These are phyloP conservation scores for Stenocarpella maydis DNA, from an alignment of 2,329 filamentous ascomycete species.

Conservation along the genomic window DNA sequence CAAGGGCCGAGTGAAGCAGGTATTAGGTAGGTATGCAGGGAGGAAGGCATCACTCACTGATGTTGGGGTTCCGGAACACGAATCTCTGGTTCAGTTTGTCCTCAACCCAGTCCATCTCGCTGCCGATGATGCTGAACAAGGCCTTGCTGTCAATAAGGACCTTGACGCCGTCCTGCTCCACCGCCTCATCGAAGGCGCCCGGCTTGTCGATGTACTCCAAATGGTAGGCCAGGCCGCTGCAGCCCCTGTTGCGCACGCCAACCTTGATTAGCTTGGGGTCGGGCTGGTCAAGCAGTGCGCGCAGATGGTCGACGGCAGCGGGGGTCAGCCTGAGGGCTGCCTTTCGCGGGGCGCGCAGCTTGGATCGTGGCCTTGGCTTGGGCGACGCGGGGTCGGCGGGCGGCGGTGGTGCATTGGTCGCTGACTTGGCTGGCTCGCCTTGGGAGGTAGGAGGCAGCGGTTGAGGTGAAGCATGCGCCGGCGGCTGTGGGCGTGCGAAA, in stretches of 20 bases:
- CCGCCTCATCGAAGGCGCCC: constrained; percentile 85
- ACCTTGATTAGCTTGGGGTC: constrained; percentile 94
- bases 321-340: constrained; percentile 89
- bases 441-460: constrained; percentile 7
- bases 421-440: constrained; percentile 4
- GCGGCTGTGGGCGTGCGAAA: constrained; percentile 43
- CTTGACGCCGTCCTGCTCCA: constrained; percentile 95
- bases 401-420: constrained; percentile 37
- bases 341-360: constrained; percentile 78
- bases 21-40: too few species aligned
- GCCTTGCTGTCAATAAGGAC: constrained; percentile 98
- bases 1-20: background rate
- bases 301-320: constrained; percentile 80
- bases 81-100: constrained; percentile 93
- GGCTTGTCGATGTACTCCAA: constrained; percentile 95
- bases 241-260: constrained; percentile 92
- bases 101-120: constrained; percentile 99
- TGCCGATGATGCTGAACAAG: constrained; percentile 96
- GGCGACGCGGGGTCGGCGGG: constrained; percentile 58
- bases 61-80: constrained; percentile 96
- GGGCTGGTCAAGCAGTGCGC: constrained; percentile 79
- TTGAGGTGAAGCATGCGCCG: constrained; percentile 40
- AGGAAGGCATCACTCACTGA: constrained; percentile 73
- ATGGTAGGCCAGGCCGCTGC: constrained; percentile 91
- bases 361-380: constrained; percentile 58